These are phyloP conservation scores for Silene conica DNA, from an alignment of 148 eudicot genomes.

Conservation along the genomic window DNA sequence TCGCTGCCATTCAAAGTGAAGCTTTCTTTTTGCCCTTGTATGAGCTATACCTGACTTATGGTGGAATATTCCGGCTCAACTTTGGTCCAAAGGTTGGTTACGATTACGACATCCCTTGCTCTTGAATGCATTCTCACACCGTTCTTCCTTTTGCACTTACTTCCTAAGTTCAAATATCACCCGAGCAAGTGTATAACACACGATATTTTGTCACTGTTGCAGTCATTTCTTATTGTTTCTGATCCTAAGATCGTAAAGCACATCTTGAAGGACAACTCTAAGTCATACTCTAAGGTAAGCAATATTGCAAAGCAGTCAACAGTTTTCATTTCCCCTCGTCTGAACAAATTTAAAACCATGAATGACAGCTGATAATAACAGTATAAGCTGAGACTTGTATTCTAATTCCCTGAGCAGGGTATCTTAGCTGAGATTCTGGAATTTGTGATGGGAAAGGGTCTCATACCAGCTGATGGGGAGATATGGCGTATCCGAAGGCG, in stretches of 20 bases:
- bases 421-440: conserved; percentile 89
- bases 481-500: conserved; percentile 93
- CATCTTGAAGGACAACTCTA: conserved; percentile 82
- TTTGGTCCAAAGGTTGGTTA: conserved; percentile 92
- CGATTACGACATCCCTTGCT: conserved; percentile 6
- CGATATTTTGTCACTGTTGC: conserved; percentile 31
- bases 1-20: conserved; percentile 66
- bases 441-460: conserved; percentile 98
- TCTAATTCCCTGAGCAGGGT: conserved; percentile 43
- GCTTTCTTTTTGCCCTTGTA: conserved; percentile 88
- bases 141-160: conserved; percentile 3
- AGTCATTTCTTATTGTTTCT: conserved; percentile 93
- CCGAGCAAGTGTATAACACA: background rate
- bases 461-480: conserved; percentile 99
- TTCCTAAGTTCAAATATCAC: background rate
- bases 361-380: background rate
- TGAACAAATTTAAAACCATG: background rate
- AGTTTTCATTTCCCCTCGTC: background rate
- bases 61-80: conserved; percentile 86
- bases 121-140: background rate
- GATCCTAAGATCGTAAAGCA: conserved; percentile 88
- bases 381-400: background rate
- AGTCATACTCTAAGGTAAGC: conserved; percentile 85
- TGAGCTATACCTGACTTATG: conserved; percentile 92
- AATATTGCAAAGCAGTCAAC: background rate